These are phyloP conservation scores for Syncephalastrum sp. DNA, from an alignment of 371 early-diverging fungal species.

Conservation along the genomic window DNA sequence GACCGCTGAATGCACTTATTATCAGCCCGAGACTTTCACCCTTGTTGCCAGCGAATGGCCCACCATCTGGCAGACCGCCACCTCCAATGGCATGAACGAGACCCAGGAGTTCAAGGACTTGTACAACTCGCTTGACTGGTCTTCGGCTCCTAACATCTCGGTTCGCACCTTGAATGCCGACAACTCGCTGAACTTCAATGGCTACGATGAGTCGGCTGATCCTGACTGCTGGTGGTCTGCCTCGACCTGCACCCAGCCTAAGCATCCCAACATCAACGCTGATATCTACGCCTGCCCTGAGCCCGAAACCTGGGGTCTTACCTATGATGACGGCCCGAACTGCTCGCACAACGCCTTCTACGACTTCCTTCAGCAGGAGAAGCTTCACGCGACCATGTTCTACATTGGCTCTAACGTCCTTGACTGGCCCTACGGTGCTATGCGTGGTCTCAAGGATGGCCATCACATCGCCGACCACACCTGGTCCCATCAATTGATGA, in stretches of 20 bases:
- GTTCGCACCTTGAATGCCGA: conserved; percentile 21
- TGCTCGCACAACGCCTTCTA: conserved; percentile 50
- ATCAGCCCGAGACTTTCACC: conserved; percentile 15
- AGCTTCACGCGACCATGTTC: conserved; percentile 46
- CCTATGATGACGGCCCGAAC: conserved; percentile 47
- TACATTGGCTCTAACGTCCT: conserved; percentile 48
- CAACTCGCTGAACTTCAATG: conserved; percentile 30
- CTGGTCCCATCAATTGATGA: conserved; percentile 58
- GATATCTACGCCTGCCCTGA: conserved; percentile 41
- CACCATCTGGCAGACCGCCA: conserved; percentile 35
- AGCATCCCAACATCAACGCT: conserved; percentile 24
- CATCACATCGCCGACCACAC: conserved; percentile 51
- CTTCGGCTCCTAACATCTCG: conserved; percentile 30
- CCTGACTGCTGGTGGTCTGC: conserved; percentile 49
- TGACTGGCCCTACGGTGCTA: conserved; percentile 48
- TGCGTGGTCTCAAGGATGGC: conserved; percentile 48
- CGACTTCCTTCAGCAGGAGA: conserved; percentile 32
- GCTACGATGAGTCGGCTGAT: conserved; percentile 31
- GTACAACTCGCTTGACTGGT: conserved; percentile 41
- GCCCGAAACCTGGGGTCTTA: conserved; percentile 42
- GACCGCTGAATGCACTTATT: conserved; percentile 32
- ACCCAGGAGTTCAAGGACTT: conserved; percentile 33
- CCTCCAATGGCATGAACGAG: conserved; percentile 40
- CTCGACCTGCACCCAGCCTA: conserved; percentile 33
- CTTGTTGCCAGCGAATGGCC: conserved; percentile 31